Evolutionary conservation across 2,329 filamentous ascomycete genomes (phyloP), one percentile per base, ranked within the genome.

Genomic region (Xylariales sp.): DNA sequence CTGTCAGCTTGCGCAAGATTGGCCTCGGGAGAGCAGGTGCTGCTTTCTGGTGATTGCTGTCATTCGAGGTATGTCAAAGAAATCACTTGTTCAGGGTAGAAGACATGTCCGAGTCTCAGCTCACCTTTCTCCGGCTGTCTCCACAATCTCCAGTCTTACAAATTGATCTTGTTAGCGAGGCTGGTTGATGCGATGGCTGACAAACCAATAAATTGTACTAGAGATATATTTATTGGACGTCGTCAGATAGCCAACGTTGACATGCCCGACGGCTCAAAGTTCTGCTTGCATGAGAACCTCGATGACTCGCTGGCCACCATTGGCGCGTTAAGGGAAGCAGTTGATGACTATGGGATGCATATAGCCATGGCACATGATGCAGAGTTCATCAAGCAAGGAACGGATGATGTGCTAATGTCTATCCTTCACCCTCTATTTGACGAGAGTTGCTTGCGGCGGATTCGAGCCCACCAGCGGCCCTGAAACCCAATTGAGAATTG

Each of bases 21-120:
- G n/a, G 5, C 18, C n/a, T 15, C 19, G 10, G 34, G 34, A 10
- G 20, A 37, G n/a, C 22, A 20, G 20, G 21, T 37, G 11, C 6
- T 37, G 22, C 34, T 37, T 12, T 24, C 20, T 16, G 27, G 34
- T 15, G 34, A 37, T 16, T 37, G 34, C 15, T 37, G 34, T 16
- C 34, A 37, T 37, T 37, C 34, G 11, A 37, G 15, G 34, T 37
- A 12, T 15, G 34, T 18, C 20, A 25, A 2, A 8, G 8, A 24
- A 37, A 28, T 35, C 16, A 12, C 7, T 2, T n/a, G 27, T 14
- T 22, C 11, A 8, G 9, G 11, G 32, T 12, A 12, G 10, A n/a
- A 4, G 8, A 15, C 7, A 18, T 11, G 8, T 2, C 31, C 3
- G 31, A 34, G 1, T 3, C 14, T 34, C n/a, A 3, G 2, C 9